phyloP scores from a whole-genome alignment of 2,329 filamentous ascomycete genomes.

The Diaporthe citri region DNA sequence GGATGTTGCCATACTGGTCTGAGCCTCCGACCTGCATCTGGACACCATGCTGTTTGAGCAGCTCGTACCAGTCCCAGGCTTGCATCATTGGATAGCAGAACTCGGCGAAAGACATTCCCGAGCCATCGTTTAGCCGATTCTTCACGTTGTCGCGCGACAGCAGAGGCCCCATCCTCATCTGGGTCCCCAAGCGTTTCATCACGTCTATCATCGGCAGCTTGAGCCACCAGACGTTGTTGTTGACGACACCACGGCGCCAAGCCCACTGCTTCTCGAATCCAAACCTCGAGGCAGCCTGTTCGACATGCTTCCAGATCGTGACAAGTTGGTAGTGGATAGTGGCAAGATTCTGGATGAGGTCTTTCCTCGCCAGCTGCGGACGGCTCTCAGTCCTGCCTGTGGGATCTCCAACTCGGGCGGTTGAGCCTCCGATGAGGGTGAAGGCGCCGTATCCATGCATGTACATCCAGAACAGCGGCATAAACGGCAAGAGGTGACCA shows the following conservation, averaged over 20 bases:
- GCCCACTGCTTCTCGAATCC: slow-evolving; percentile 73
- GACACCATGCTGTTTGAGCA: slow-evolving; percentile 76
- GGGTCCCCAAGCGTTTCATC: slow-evolving; percentile 77
- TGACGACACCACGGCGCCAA: slow-evolving; percentile 76
- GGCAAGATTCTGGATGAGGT: slow-evolving; percentile 73
- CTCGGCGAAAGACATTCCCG: slow-evolving; percentile 94
- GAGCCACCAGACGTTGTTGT: slow-evolving; percentile 89
- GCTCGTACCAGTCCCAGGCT: slow-evolving; percentile 95
- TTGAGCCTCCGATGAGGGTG: slow-evolving; percentile 79
- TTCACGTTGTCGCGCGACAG: slow-evolving; percentile 85
- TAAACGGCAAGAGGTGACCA: slow-evolving; percentile 83
- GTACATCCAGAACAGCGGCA: slow-evolving; percentile 89
- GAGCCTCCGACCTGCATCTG: slow-evolving; percentile 94
- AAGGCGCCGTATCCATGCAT: slow-evolving; percentile 78
- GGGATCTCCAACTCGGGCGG: slow-evolving; percentile 83
- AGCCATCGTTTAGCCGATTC: slow-evolving; percentile 83
- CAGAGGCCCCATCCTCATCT: slow-evolving; percentile 87
- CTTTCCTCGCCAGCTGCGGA: slow-evolving; percentile 62
- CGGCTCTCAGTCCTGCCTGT: slow-evolving; percentile 76
- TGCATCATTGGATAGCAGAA: slow-evolving; percentile 95
- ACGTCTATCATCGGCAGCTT: slow-evolving; percentile 80
- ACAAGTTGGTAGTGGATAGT: slow-evolving; percentile 79
- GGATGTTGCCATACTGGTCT: slow-evolving; percentile 97
- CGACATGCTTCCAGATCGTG: slow-evolving; percentile 81
- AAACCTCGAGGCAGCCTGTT: slow-evolving; percentile 72